Percentiles rank a stretch among this genome's conserved stretches.
Conservation (phyloP, 2,329 filamentous ascomycete genomes). For the Aspergillus viridinutans region DNA sequence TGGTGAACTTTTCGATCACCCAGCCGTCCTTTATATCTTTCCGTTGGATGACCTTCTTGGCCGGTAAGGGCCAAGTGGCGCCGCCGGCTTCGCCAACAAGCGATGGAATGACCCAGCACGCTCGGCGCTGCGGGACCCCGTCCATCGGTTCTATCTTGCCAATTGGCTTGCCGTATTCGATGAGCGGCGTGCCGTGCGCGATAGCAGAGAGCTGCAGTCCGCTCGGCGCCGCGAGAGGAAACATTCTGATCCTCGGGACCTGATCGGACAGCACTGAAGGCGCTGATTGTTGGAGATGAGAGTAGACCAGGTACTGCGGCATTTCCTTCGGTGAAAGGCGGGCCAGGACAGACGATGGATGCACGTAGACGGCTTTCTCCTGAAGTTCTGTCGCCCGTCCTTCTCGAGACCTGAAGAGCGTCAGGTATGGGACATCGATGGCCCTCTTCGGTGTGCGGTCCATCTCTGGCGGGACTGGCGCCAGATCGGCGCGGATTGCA, state of each 20-base stretch:
- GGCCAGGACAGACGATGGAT: slow-evolving; percentile 78
- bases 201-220: slow-evolving; percentile 71
- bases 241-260: slow-evolving; percentile 74
- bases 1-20: slow-evolving; percentile 59
- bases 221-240: slow-evolving; percentile 75
- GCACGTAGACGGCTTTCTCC: slow-evolving; percentile 75
- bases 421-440: slow-evolving; percentile 87
- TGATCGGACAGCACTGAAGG: slow-evolving; percentile 53
- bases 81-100: slow-evolving; percentile 65
- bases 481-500: slow-evolving; percentile 84
- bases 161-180: slow-evolving; percentile 85
- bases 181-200: slow-evolving; percentile 76
- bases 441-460: slow-evolving; percentile 72
- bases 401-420: slow-evolving; percentile 66
- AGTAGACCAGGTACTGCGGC: slow-evolving; percentile 84
- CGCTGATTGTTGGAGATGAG: slow-evolving; percentile 69
- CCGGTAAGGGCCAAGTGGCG: slow-evolving; percentile 77
- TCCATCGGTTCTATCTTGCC: slow-evolving; percentile 64
- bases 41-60: slow-evolving; percentile 77
- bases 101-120: slow-evolving; percentile 80
- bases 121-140: slow-evolving; percentile 52
- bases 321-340: slow-evolving; percentile 66
- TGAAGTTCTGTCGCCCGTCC: slow-evolving; percentile 41
- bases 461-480: slow-evolving; percentile 65
- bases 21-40: slow-evolving; percentile 70